Evolutionary conservation across 106 monocot species (phyloP), one percentile per base, ranked within the genome.

Genomic region (Apostasia shenzhenica): DNA sequence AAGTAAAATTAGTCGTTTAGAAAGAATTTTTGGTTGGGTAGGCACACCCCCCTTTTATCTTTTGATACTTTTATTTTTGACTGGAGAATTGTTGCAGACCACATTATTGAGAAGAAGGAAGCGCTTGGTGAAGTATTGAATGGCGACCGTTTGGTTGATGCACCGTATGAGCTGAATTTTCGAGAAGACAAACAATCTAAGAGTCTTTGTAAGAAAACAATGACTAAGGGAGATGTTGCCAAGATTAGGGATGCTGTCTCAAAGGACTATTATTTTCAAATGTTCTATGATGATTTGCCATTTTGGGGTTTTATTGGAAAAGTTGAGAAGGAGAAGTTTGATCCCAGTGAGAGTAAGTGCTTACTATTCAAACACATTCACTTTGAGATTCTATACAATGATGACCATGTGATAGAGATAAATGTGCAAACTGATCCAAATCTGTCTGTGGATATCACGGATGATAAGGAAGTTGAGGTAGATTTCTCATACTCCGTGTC

Each of bases 231-330:
- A 53, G 80, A 90, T 58, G 83, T 90, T 73, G 69, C 78, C 40
- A 86, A 83, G 72, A 72, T 86, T 59, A 72, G 90, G 41, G 54
- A 83, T 75, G 90, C 86, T 13, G 81, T 90, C 10, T 72, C 80
- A 45, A 90, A 86, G 58, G 90, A 90, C 45, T 90, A 90, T 54
- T 90, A 90, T 73, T 90, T 90, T 66, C 85, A 90, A 66, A 90
- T 90, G 90, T 90, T 86, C 67, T 90, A 90, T 13, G 90, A 90
- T 76, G 90, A 90, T 43, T 66, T 90, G 39, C 90, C 90, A 6
- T 78, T 90, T 14, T 90, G 90, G 90, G 90, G 90, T 59, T 90
- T 90, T 67, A 67, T 90, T 63, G 90, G 90, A 13, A 86, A 83
- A 59, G 52, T 83, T 60, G 90, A 83, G n/a, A 80, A 69, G 59